These are phyloP conservation scores for Gossypium laxum DNA, from an alignment of 441 rosid genomes.

Conservation along the genomic window DNA sequence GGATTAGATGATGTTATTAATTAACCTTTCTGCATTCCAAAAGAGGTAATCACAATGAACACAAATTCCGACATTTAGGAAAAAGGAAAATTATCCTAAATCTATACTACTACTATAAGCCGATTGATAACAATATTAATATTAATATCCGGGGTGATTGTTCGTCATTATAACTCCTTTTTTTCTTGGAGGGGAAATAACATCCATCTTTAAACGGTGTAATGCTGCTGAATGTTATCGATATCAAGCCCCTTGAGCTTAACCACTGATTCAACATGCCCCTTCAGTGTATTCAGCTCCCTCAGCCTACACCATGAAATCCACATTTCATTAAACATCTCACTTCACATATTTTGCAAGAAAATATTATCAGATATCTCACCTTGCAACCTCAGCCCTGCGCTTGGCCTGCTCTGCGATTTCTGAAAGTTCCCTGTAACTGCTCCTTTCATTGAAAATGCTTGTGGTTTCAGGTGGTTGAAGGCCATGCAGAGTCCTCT, in stretches of 20 bases:
- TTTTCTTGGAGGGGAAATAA: background rate
- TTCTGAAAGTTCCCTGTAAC: constrained; percentile 74
- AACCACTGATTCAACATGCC: constrained; percentile 72
- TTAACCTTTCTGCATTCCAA: background rate
- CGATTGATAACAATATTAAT: background rate
- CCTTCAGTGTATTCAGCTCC: constrained; percentile 57
- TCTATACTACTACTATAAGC: background rate
- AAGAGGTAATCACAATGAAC: background rate
- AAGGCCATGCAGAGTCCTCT: constrained; percentile 86
- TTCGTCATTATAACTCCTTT: constrained; percentile 18
- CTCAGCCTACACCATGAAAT: constrained; percentile 41
- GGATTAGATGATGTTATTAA: background rate
- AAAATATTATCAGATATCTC: constrained; percentile 4
- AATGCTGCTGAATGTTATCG: constrained; percentile 69
- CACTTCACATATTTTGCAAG: background rate
- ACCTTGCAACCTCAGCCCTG: constrained; percentile 86
- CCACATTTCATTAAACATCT: background rate
- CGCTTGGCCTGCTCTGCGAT: constrained; percentile 87
- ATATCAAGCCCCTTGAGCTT: constrained; percentile 76
- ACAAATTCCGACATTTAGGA: background rate
- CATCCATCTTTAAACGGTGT: constrained; percentile 40
- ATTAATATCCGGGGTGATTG: background rate
- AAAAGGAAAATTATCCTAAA: background rate
- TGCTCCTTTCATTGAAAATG: constrained; percentile 47
- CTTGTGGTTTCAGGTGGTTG: constrained; percentile 50